These are phyloP conservation scores for Phytophthora citricola DNA, from an alignment of 352 stramenopile genomes.

Conservation along the genomic window DNA sequence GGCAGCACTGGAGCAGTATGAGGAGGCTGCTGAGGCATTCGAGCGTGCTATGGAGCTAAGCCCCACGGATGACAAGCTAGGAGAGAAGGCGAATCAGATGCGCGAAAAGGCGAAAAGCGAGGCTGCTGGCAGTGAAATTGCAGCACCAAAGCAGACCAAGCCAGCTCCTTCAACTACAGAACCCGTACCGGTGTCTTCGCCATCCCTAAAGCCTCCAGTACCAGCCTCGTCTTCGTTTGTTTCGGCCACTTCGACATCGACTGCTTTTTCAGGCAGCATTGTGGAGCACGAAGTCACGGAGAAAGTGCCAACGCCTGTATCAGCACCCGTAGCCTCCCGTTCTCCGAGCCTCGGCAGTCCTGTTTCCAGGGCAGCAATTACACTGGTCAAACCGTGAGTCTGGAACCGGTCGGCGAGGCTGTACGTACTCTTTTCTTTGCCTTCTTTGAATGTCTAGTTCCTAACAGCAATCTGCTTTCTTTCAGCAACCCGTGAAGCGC, in stretches of 20 bases:
- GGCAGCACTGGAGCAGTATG: conserved; percentile 64
- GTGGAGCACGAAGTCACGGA: conserved; percentile 68
- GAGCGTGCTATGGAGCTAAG: conserved; percentile 74
- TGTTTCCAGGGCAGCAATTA: conserved; percentile 76
- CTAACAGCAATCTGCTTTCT: conserved; percentile 7
- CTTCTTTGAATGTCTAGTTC: background rate
- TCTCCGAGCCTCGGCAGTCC: conserved; percentile 42
- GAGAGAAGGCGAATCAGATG: conserved; percentile 77
- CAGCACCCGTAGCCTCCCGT: conserved; percentile 18
- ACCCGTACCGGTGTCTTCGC: conserved; percentile 10
- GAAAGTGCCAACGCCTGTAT: conserved; percentile 11
- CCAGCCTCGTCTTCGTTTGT: conserved; percentile 21
- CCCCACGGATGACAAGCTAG: conserved; percentile 69
- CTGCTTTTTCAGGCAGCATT: conserved; percentile 77
- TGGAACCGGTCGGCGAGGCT: conserved; percentile 80
- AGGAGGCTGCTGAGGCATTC: conserved; percentile 70
- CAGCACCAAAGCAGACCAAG: conserved; percentile 13
- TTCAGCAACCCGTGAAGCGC: conserved; percentile 82
- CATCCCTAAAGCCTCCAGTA: conserved; percentile 28
- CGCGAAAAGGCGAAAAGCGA: conserved; percentile 39
- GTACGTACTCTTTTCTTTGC: conserved; percentile 40
- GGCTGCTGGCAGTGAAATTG: conserved; percentile 2
- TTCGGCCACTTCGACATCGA: conserved; percentile 31
- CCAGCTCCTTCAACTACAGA: conserved; percentile 10
- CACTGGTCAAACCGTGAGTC: conserved; percentile 67